These are phyloP conservation scores for Fistulinella prunicolor DNA, from an alignment of 768 basidiomycete species.

Conservation along the genomic window DNA sequence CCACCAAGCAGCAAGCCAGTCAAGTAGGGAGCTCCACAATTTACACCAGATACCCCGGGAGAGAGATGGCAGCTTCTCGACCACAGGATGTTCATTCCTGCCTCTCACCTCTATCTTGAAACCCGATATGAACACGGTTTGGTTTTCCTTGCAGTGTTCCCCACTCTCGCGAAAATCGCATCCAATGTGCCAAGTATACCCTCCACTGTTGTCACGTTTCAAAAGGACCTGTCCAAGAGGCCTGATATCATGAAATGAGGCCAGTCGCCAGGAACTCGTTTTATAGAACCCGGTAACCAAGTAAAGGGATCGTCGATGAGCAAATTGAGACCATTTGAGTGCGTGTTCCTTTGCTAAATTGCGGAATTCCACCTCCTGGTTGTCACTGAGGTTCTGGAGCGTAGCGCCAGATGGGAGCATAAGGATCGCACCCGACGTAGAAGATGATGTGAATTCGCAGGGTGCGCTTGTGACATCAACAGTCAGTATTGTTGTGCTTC, in stretches of 20 bases:
- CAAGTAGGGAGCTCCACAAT: too few relatives aligned
- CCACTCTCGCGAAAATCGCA: neutral
- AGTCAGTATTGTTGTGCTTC: neutral
- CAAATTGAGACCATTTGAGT: neutral
- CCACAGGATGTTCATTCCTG: too few relatives aligned
- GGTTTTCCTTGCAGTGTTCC: neutral
- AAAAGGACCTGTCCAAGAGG: neutral
- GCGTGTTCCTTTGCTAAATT: neutral
- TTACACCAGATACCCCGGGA: too few relatives aligned
- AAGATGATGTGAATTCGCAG: constrained; percentile 1
- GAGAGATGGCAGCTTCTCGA: too few relatives aligned
- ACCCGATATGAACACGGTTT: neutral
- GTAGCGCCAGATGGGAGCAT: constrained; percentile 4
- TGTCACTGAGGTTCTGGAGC: neutral
- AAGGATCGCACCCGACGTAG: constrained; percentile 2
- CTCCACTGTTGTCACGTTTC: neutral
- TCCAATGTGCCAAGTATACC: neutral
- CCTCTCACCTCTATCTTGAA: constrained; percentile 8
- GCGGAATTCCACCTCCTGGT: too few relatives aligned
- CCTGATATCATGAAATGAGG: neutral
- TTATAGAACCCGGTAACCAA: neutral
- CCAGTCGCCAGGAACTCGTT: neutral
- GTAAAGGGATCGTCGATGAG: neutral
- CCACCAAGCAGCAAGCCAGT: too few relatives aligned
- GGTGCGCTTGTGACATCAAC: neutral